Base-by-base conservation (phyloP, 2,329 filamentous ascomycete species). In the Venturia asperata region DNA sequence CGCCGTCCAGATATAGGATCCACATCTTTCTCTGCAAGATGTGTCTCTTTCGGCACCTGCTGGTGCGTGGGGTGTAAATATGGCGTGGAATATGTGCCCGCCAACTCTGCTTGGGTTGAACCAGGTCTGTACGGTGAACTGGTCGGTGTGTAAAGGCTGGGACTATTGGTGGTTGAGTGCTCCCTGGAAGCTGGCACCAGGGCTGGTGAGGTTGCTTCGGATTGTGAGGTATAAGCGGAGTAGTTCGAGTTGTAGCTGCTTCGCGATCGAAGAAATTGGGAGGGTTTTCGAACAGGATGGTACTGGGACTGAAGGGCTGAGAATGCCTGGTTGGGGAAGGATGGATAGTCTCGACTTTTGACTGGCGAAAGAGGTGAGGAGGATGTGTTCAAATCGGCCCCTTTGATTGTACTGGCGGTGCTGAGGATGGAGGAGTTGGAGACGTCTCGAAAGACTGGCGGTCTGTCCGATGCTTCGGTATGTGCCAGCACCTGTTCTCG, bases 1-100 rank as follows among this genome's bases (percentile, higher is more conserved):
- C 99, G 99, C 68, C 94, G 90, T 66, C 94, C 94, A 5, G 93
- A 96, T 68, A 91, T 83, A 64, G 85, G 85, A 75, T 97, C 92
- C 68, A 92, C 87, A 72, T 97, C 93, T 70, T 97, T 91, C 71
- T 92, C 87, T 64, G 91, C 92, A 68, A 92, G 91, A 77, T 96
- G 90, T 11, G 93, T 97, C 58, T 82, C 80, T 70, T 81, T 81
- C 41, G 80, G 80, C n/a, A 76, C 74, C 69, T 81, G 78, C 21
- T 77, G 70, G 63, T 82, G 80, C 21, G 77, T 79, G 68, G 77
- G 77, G 68, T 82, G 80, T 61, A 82, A 73, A 70, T 79, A 82
- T 0, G 80, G 80, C 68, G 77, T 80, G 24, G 80, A 76, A 69
- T 82, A 82, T 58, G 45, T 43, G 34, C 61, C 64, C 43, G 39